Base-by-base conservation (phyloP, 2,329 filamentous ascomycete species). In the Thielaviopsis populi region DNA sequence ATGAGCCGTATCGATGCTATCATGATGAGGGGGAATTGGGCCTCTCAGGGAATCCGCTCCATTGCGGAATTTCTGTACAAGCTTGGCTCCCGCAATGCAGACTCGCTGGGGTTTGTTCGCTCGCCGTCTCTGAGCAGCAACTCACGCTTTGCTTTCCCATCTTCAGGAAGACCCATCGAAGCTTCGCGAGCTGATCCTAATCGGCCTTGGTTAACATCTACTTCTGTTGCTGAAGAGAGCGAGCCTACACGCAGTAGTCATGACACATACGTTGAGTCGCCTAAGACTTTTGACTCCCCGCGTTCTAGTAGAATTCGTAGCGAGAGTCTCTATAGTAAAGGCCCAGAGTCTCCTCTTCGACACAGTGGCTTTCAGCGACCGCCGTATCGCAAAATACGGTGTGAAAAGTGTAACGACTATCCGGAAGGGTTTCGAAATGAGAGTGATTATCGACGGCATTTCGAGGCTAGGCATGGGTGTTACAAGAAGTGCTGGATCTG, bases 391-490 rank as follows among this genome's bases (percentile, higher is more conserved):
- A 88, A 89, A 68, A 86, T 91, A 73, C 0, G 71, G 76, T 96
- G 91, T 73, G 77, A 79, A 19, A 82, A 87, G 69, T 96, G 91
- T 76, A 84, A 86, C 68, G 88, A 90, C 69, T 85, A 92, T 66
- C 88, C 88, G 2, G 86, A 91, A 66, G 91, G 91, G 4, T 96
- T 96, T 73, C 86, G 91, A 56, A 91, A 91, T 65, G 90, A 95
- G 64, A 91, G 96, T 73, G 91, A 96, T 73, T 78, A 91, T 59
- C 79, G 86, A 63, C 80, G 88, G 65, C 88, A 91, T 72, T 78
- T 75, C 19, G 80, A 83, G 66, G 80, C 80, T 4, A 82, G 82
- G 66, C 80, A 83, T 68, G 79, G 80, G 2, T 75, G 79, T 10
- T 69, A 80, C 42, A 79, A 81, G 33, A 80, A 79, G 70, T 74